Evolutionary conservation across 129 eudicot genomes (phyloP), one percentile per base, ranked within the genome.

Genomic region (Apium graveolens): DNA sequence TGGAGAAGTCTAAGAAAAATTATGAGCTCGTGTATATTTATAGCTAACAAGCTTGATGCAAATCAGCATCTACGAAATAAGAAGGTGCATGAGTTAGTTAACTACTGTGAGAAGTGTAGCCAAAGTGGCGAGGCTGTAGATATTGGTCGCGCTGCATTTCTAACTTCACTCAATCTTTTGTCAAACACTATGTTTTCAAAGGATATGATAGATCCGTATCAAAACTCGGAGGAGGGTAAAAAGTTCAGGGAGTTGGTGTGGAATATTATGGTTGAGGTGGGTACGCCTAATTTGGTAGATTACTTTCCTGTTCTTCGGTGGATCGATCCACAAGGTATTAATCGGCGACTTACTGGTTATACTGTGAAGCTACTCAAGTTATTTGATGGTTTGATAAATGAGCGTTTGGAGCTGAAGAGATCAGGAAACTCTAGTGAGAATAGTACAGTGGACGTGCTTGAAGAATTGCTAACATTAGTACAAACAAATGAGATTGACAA

Each of bases 311-410:
- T 72, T 24, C 26, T 72, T 18, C 8, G 6, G 49, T 7, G 31
- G 48, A 72, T 72, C 38, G 76, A 72, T 44, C 76, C 76, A 2
- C 76, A 72, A 72, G 76, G 76, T 72, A 72, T 38, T 18, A 72
- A 32, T 7, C n/a, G 76, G 48, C 43, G 76, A 17, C 17, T 37
- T 24, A 72, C 43, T 21, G 49, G 26, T 72, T 7, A 72, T 32
- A 0, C 8, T 24, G 31, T 4, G 29, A 72, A 72, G 76, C 46
- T 72, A 35, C 31, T 24, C 31, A 57, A 57, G 31, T 57, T 57
- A n/a, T 57, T 57, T 9, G 31, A 57, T 57, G 31, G 31, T 57
- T 24, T 57, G 31, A n/a, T 57, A 57, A 57, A n/a, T 57, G 65
- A 57, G 14, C 65, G 65, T n/a, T n/a, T 57, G 65, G 65, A n/a